Evolutionary conservation across 805 yeast genomes (phyloP).

Genomic region (Cyberlindnera amylophila): DNA sequence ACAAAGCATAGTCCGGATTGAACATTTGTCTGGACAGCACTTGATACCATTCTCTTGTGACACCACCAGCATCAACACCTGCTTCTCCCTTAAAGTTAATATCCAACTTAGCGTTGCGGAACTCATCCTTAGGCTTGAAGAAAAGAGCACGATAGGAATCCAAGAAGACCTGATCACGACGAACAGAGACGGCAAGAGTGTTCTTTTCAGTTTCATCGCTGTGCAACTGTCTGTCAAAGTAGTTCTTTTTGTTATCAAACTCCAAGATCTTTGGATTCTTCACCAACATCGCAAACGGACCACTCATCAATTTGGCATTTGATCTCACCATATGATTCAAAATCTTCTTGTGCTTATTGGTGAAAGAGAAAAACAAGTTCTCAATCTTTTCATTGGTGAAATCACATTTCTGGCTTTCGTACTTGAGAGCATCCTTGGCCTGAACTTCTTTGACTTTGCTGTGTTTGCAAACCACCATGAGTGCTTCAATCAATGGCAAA

Average conservation of each 20-base stretch:
- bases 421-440: constrained; percentile 51
- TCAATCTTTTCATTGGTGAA: constrained; percentile 74
- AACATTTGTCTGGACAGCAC: constrained; percentile 92
- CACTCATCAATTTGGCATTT: constrained; percentile 91
- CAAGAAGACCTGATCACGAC: constrained; percentile 86
- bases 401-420: constrained; percentile 61
- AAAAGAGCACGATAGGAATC: constrained; percentile 84
- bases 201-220: constrained; percentile 36
- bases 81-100: constrained; percentile 88
- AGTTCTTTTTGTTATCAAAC: constrained; percentile 88
- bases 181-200: constrained; percentile 61
- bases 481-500: constrained; percentile 82
- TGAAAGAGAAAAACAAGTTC: constrained; percentile 75
- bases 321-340: constrained; percentile 88
- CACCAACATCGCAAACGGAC: constrained; percentile 87
- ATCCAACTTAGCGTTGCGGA: constrained; percentile 68
- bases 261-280: constrained; percentile 86
- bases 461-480: constrained; percentile 96
- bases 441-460: constrained; percentile 58
- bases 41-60: constrained; percentile 96
- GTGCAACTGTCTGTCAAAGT: constrained; percentile 74
- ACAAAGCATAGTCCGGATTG: constrained; percentile 90
- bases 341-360: constrained; percentile 83
- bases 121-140: constrained; percentile 71
- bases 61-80: constrained; percentile 98